A percentile compares a stretch with the other conserved stretches of the same genome.
Evolutionary conservation across 148 eudicot genomes (phyloP).

Genomic region (Arctostaphylos glauca): DNA sequence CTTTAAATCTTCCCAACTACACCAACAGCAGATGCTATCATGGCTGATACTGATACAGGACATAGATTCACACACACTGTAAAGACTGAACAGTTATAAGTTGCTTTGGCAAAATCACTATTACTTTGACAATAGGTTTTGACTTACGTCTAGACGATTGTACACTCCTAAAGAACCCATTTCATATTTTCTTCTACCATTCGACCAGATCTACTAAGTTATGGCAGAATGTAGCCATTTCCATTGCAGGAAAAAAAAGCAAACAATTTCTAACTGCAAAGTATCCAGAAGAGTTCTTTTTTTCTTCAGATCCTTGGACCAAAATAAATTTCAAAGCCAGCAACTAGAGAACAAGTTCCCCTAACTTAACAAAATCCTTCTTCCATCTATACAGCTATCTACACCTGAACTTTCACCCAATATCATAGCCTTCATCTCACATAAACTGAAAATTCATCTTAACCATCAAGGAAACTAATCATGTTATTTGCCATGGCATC

Average conservation of each 20-base stretch:
- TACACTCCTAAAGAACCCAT: background rate
- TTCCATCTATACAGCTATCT: background rate
- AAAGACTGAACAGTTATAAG: background rate
- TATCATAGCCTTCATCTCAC: background rate
- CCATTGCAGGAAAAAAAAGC: background rate
- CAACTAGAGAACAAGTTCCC: background rate
- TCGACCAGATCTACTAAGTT: background rate
- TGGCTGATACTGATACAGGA: background rate
- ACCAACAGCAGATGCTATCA: background rate
- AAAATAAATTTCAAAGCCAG: background rate
- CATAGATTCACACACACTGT: background rate
- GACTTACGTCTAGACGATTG: background rate
- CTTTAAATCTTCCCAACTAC: background rate
- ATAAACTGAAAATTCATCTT: background rate
- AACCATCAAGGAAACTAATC: background rate
- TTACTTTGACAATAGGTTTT: background rate
- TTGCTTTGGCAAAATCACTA: background rate
- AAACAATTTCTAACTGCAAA: background rate
- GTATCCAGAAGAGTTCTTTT: background rate
- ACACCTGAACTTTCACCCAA: background rate
- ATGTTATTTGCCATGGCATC: background rate
- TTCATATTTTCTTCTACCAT: background rate
- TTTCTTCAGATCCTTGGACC: background rate
- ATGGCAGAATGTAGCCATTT: background rate
- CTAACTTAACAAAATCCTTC: slow-evolving; percentile 1